Conservation (phyloP, 768 basidiomycete species). For the Asterophora lycoperdoides region DNA sequence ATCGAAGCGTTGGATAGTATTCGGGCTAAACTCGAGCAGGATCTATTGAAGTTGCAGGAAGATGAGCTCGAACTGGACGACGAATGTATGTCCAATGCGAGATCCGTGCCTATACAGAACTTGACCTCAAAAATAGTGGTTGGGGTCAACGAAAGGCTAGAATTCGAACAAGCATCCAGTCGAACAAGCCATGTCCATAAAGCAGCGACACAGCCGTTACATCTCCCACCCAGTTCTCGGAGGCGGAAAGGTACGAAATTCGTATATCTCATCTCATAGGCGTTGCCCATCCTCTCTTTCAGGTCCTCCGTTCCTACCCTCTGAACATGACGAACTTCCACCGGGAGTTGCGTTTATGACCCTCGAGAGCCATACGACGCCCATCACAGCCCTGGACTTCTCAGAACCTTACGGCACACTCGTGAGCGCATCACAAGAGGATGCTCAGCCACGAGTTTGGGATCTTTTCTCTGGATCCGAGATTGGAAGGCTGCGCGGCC, state of each 20-base stretch:
- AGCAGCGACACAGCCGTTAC: conserved; percentile 34
- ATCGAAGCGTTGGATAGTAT: conserved; percentile 83
- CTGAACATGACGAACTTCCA: conserved; percentile 94
- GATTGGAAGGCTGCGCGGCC: conserved; percentile 80
- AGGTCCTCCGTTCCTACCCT: conserved; percentile 95
- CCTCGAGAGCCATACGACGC: conserved; percentile 72
- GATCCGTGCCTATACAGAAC: conserved; percentile 2
- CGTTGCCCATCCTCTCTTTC: background rate
- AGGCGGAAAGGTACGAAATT: conserved; percentile 54
- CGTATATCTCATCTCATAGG: background rate
- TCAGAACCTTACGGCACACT: conserved; percentile 95
- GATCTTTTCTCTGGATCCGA: conserved; percentile 88
- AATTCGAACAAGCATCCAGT: conserved; percentile 54
- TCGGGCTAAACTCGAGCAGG: conserved; percentile 72
- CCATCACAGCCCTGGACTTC: conserved; percentile 88
- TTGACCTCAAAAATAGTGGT: conserved; percentile 52
- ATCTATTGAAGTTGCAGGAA: conserved; percentile 84
- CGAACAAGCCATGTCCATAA: conserved; percentile 20
- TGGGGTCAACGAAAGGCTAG: conserved; percentile 82
- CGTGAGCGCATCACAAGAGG: conserved; percentile 83
- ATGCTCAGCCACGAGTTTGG: conserved; percentile 88
- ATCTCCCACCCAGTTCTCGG: conserved; percentile 57
- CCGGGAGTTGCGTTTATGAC: conserved; percentile 97
- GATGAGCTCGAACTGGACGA: conserved; percentile 97
- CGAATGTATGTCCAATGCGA: conserved; percentile 58